phyloP scores from a whole-genome alignment of 2,329 filamentous ascomycete species.

The Penicillium sp. region DNA sequence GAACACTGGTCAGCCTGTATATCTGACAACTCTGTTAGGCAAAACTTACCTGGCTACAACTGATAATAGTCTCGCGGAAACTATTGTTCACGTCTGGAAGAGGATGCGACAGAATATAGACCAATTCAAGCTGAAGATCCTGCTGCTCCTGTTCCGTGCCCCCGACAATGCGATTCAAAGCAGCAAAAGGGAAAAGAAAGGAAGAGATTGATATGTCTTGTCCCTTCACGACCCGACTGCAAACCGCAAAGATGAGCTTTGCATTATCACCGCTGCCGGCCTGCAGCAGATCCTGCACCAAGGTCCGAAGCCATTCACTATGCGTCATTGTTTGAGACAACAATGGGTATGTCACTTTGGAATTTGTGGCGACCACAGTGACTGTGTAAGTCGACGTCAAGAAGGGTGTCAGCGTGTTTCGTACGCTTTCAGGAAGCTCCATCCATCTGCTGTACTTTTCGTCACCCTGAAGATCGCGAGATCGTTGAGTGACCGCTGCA shows the following conservation, averaged over 20 bases:
- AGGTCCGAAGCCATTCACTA: constrained; percentile 70
- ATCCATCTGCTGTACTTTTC: constrained; percentile 69
- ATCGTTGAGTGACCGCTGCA: constrained; percentile 47
- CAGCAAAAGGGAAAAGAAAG: constrained; percentile 82
- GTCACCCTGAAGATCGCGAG: constrained; percentile 51
- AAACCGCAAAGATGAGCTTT: constrained; percentile 69
- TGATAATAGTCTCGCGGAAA: constrained; percentile 68
- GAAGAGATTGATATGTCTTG: constrained; percentile 81
- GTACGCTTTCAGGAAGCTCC: constrained; percentile 66
- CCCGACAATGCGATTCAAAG: constrained; percentile 74
- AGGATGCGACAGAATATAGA: constrained; percentile 63
- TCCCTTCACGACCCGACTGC: constrained; percentile 74
- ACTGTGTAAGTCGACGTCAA: constrained; percentile 76
- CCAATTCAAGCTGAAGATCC: constrained; percentile 66
- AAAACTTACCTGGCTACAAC: constrained; percentile 72
- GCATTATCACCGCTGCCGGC: constrained; percentile 70
- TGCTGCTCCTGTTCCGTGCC: constrained; percentile 59
- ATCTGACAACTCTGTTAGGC: neutral
- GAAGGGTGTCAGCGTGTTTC: constrained; percentile 82
- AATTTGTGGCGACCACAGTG: constrained; percentile 51
- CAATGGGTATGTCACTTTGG: constrained; percentile 66
- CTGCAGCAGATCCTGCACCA: constrained; percentile 76
- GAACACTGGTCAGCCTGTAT: constrained; percentile 4
- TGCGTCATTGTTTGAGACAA: constrained; percentile 66
- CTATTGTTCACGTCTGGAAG: constrained; percentile 49